These are phyloP conservation scores for Umbelopsis isabellina DNA, from an alignment of 192 early-diverging fungal genomes.

Conservation along the genomic window DNA sequence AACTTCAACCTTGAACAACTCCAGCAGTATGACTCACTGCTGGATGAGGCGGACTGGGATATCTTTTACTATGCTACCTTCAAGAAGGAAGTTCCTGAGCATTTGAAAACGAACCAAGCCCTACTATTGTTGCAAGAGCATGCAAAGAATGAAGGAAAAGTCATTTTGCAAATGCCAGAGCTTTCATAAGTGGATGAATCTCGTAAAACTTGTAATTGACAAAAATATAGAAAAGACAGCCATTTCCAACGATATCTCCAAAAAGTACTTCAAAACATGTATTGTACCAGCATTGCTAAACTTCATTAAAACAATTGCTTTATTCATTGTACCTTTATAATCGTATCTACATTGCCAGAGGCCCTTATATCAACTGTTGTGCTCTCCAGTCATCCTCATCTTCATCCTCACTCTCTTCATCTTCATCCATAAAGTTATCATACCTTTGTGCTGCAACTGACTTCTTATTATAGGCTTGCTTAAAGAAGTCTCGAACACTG, in stretches of 20 bases:
- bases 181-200: slow-evolving; percentile 20
- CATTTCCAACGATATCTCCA: neutral
- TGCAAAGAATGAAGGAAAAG: slow-evolving; percentile 74
- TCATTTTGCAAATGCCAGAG: slow-evolving; percentile 86
- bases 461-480: slow-evolving; percentile 21
- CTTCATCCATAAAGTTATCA: slow-evolving; percentile 32
- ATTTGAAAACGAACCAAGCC: slow-evolving; percentile 51
- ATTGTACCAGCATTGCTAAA: neutral
- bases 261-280: neutral
- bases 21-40: slow-evolving; percentile 75
- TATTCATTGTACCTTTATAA: neutral
- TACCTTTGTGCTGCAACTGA: slow-evolving; percentile 11
- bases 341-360: neutral
- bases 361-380: slow-evolving; percentile 30
- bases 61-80: slow-evolving; percentile 91
- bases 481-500: slow-evolving; percentile 32
- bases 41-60: slow-evolving; percentile 95
- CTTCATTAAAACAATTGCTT: slow-evolving; percentile 1
- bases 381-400: slow-evolving; percentile 41
- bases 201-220: too few species aligned
- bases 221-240: too few species aligned
- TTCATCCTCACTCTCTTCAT: slow-evolving; percentile 28
- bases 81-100: slow-evolving; percentile 66
- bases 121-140: slow-evolving; percentile 73
- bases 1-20: slow-evolving; percentile 60